Evolutionary conservation across 805 yeast genomes (phyloP).

Genomic region (Pichia rugopelliculosa): DNA sequence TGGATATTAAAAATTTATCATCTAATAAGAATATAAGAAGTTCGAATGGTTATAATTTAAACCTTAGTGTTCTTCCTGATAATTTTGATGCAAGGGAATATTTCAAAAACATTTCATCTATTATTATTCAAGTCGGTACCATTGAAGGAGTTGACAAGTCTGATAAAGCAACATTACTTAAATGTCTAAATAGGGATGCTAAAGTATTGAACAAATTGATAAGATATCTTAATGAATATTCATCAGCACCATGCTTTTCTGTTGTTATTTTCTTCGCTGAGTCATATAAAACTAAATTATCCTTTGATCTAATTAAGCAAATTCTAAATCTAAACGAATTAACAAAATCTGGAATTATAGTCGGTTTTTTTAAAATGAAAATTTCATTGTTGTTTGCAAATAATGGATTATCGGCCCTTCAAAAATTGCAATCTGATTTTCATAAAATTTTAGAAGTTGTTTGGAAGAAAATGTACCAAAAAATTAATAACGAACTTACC

Average conservation of each 20-base stretch:
- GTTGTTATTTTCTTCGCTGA: slow-evolving; percentile 11
- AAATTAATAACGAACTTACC: not conserved
- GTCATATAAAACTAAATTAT: not conserved
- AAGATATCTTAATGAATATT: slow-evolving; percentile 4
- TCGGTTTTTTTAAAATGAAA: slow-evolving; percentile 10
- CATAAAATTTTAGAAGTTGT: not conserved
- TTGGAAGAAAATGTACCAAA: slow-evolving; percentile 1
- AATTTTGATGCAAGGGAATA: slow-evolving; percentile 30
- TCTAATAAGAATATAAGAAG: slow-evolving; percentile 6
- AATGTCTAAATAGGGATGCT: slow-evolving; percentile 7
- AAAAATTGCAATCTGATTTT: not conserved
- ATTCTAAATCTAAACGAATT: slow-evolving; percentile 2
- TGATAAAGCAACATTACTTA: not conserved
- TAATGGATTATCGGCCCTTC: not conserved
- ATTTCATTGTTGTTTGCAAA: not conserved
- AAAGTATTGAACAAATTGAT: slow-evolving; percentile 8
- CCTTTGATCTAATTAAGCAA: slow-evolving; percentile 3
- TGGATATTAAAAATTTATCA: slow-evolving; percentile 17
- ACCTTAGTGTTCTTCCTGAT: slow-evolving; percentile 37
- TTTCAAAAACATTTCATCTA: slow-evolving; percentile 34
- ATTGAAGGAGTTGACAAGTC: slow-evolving; percentile 8
- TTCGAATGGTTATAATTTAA: slow-evolving; percentile 15
- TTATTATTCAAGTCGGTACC: slow-evolving; percentile 49
- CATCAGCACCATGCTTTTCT: slow-evolving; percentile 4
- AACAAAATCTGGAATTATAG: not conserved